Base-by-base conservation (phyloP, 2,329 filamentous ascomycete genomes). In the Xylariaceae sp. region DNA sequence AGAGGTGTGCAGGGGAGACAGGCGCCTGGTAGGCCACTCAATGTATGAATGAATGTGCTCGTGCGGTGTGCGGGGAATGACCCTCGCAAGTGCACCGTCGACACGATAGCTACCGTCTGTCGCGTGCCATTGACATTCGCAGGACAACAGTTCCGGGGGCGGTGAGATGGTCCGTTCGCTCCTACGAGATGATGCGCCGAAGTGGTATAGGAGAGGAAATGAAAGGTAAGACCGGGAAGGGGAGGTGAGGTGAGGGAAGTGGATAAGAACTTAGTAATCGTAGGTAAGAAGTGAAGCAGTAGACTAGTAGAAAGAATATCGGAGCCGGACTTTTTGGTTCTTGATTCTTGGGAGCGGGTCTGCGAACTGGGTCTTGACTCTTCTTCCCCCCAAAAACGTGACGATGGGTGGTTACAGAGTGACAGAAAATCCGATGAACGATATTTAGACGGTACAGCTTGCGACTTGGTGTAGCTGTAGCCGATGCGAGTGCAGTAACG, bases 81-180 rank as follows among this genome's bases (percentile, higher is more conserved):
- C 80, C 80, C 81, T 79, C 79, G 78, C 80, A 78, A 81, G 79
- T 81, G 80, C 79, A 79, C 80, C 80, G 78, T 78, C 75, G 73
- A 76, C 74, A 75, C 75, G 70, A 67, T 66, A 73, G 65, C 78
- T 84, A 85, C 73, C 79, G 77, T 75, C 79, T 79, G 76, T 79
- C 75, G 73, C 78, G 76, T 80, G 78, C 79, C 83, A 86, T 86
- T 82, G 80, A 78, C 80, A 66, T 70, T 70, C 53, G 47, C 45
- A 58, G 17, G 23, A 26, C 28, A 46, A 36, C 26, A 41, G 28
- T 6, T 49, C 51, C n/a, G 39, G 37, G 46, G 37, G 46, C 46
- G 40, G 34, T 37, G 53, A 52, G 34, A 36, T 4, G 11, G 46
- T 34, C 28, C 56, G 52, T 19, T 40, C 28, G 41, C 43, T 49